These are phyloP conservation scores for Salicornia ramosissima DNA, from an alignment of 148 eudicot species.

Conservation along the genomic window DNA sequence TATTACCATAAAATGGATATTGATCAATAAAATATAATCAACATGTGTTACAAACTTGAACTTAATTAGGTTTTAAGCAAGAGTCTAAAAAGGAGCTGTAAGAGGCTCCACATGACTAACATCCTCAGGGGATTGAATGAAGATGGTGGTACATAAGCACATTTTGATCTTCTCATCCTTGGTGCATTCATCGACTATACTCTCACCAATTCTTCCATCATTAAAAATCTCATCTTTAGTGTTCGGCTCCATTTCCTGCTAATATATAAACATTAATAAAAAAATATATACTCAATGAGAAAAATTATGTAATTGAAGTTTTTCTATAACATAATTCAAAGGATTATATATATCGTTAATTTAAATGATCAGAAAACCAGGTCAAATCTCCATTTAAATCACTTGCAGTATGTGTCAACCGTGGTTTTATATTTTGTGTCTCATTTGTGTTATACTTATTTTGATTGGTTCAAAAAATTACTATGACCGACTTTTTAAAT, in stretches of 20 bases:
- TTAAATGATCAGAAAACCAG: too few species aligned
- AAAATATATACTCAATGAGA: too few species aligned
- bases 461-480: too few species aligned
- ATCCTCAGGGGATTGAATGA: conserved; percentile 23
- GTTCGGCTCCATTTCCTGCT: conserved; percentile 9
- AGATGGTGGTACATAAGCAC: conserved; percentile 17
- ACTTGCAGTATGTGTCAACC: too few species aligned
- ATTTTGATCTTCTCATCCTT: not conserved
- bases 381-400: too few species aligned
- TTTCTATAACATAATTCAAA: too few species aligned
- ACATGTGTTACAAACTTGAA: not conserved
- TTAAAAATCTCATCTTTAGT: not conserved
- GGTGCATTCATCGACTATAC: not conserved
- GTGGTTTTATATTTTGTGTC: too few species aligned
- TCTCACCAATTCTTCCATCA: not conserved
- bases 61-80: not conserved
- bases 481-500: too few species aligned
- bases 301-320: too few species aligned
- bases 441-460: too few species aligned
- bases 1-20: not conserved
- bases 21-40: not conserved
- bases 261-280: too few species aligned
- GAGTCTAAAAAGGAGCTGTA: conserved; percentile 28
- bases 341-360: too few species aligned
- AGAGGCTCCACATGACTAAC: conserved; percentile 20